A percentile compares a stretch with the other conserved stretches of the same genome.
phyloP scores from a whole-genome alignment of 2,329 filamentous ascomycete species.

The Aspergillus texensis region DNA sequence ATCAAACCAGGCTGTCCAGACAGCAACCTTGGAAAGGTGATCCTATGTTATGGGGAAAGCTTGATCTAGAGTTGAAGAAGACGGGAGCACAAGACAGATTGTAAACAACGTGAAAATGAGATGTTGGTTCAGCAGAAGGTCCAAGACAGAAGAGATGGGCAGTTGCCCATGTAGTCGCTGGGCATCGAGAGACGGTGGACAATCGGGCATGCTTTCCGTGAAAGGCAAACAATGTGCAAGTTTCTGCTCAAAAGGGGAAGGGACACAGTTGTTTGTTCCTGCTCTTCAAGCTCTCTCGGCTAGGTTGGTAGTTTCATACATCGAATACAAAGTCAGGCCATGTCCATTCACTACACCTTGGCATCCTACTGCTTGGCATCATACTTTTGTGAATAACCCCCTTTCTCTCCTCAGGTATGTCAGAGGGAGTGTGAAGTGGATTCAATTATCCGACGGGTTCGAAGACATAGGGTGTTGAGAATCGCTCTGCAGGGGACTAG shows the following conservation, averaged over 20 bases:
- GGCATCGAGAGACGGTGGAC: too few relatives aligned
- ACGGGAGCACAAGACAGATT: neutral
- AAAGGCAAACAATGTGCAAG: neutral
- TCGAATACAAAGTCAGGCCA: neutral
- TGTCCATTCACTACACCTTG: neutral
- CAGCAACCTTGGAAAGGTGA: neutral
- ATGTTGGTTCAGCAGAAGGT: neutral
- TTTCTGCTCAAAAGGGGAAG: too few relatives aligned
- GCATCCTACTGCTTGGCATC: too few relatives aligned
- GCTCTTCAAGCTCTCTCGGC: neutral
- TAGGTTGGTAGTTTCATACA: neutral
- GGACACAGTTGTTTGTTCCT: neutral
- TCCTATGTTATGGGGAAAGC: neutral
- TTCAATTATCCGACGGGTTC: neutral
- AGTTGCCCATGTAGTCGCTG: too few relatives aligned
- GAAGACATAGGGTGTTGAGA: too few relatives aligned
- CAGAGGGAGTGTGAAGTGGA: neutral
- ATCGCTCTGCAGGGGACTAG: too few relatives aligned
- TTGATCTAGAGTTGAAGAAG: neutral
- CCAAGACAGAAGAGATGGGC: neutral
- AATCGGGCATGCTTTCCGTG: neutral
- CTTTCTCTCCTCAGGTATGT: neutral
- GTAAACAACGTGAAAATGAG: neutral
- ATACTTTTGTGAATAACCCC: too few relatives aligned
- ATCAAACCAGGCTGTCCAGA: too few relatives aligned